Base-by-base conservation (phyloP, 2,329 filamentous ascomycete species). In the Claviceps purpurea region DNA sequence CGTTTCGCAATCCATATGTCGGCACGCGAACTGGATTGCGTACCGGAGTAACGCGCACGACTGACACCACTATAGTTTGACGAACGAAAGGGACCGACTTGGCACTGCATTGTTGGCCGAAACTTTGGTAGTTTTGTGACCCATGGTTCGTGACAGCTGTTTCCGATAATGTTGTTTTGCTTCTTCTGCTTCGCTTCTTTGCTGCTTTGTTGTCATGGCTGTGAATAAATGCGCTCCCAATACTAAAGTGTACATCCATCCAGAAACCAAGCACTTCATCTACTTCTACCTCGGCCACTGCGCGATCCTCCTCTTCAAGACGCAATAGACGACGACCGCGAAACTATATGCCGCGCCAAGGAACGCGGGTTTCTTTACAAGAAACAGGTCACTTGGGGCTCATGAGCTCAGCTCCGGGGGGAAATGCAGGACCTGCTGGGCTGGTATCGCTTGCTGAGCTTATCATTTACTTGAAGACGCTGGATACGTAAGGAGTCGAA, bases 61-160 rank as follows among this genome's bases (percentile, higher is more conserved):
- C 38, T 52, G 37, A 52, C 30, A 44, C 6, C 20, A 26, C 39
- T 49, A 50, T 63, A 97, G 91, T 97, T 98, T 64, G 93, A 98
- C 69, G 87, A 88, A 64, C 85, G 90, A 67, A 96, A 96, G 75
- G 93, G 93, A 39, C 90, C 91, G 57, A 98, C 93, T 68, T 98
- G 91, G 93, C 93, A 98, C 73, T 98, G 93, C 73, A 96, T 98
- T 60, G 93, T 98, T 38, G 93, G 93, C 57, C 81, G 93, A 61
- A 97, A 98, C 77, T 98, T 98, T 73, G 93, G 93, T 61, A 97
- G 91, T 73, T 98, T 97, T 62, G 93, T 98, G 50, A 98, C 93
- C 42, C 93, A 98, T 65, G 90, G 90, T 95, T 79, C 56, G 79
- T 61, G 46, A 24, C 8, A 11, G 37, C 5, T 47, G 1, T 22